Percentiles rank a stretch among this genome's conserved stretches.
phyloP scores from a whole-genome alignment of 228 moss, liverwort and hornwort species.

The Sphagnum fallax region DNA sequence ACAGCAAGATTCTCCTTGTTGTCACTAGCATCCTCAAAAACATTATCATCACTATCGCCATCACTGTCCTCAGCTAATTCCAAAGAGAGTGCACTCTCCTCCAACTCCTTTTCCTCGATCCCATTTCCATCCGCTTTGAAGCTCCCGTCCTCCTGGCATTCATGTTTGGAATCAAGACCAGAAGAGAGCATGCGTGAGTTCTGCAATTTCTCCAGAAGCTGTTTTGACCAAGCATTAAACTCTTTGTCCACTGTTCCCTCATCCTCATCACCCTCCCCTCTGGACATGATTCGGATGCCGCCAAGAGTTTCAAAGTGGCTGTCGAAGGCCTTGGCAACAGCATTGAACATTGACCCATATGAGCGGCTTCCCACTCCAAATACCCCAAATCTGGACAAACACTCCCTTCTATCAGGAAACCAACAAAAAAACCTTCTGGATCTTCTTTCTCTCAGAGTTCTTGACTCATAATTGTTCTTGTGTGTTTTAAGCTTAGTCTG shows the following conservation, averaged over 20 bases:
- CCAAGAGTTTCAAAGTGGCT: conserved; percentile 66
- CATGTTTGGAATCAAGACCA: background rate
- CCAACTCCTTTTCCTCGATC: conserved; percentile 11
- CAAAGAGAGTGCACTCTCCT: conserved; percentile 12
- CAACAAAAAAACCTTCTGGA: background rate
- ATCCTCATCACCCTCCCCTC: conserved; percentile 76
- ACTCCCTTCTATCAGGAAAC: background rate
- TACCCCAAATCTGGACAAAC: conserved; percentile 52
- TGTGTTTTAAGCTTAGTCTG: no score
- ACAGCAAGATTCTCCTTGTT: conserved; percentile 43
- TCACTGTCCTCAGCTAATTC: conserved; percentile 25
- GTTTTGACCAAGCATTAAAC: conserved; percentile 59
- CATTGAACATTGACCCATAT: conserved; percentile 75
- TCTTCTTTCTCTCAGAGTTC: background rate
- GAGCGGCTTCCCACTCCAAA: conserved; percentile 90
- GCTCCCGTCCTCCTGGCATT: background rate
- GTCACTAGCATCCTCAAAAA: conserved; percentile 40
- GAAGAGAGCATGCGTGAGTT: conserved; percentile 12
- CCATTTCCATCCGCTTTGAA: conserved; percentile 1
- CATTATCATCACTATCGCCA: conserved; percentile 40
- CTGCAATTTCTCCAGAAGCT: conserved; percentile 22
- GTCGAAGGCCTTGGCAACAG: conserved; percentile 72
- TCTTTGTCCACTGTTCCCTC: conserved; percentile 54
- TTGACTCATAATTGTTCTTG: no score
- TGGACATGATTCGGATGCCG: conserved; percentile 47